Percentiles rank a stretch among this genome's conserved stretches.
Evolutionary conservation across 805 yeast species (phyloP).

Genomic region (Lachancea quebecensis): DNA sequence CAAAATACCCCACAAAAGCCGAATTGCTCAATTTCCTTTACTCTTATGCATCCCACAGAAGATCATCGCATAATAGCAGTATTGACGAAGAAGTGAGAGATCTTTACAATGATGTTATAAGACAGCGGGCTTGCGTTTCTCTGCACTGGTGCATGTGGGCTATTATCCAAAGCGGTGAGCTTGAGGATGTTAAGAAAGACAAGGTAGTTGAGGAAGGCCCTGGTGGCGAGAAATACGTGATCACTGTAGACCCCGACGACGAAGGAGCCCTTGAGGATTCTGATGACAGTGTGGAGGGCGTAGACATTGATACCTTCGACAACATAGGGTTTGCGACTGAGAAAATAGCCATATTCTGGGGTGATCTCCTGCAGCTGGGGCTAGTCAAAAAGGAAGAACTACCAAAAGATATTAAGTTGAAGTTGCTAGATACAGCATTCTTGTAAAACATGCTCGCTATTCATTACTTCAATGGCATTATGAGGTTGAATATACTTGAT

Average conservation of each 20-base stretch:
- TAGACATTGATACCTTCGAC: conserved; percentile 62
- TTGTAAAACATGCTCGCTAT: not conserved
- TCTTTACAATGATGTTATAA: conserved; percentile 56
- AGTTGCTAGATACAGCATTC: conserved; percentile 4
- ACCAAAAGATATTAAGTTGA: not conserved
- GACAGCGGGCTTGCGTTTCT: conserved; percentile 78
- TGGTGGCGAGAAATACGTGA: conserved; percentile 44
- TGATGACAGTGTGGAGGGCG: conserved; percentile 26
- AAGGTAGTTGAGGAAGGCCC: conserved; percentile 44
- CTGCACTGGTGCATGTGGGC: conserved; percentile 92
- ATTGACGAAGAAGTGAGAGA: conserved; percentile 42
- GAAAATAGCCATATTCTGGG: conserved; percentile 66
- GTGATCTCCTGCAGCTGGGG: conserved; percentile 62
- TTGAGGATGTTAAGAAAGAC: conserved; percentile 14
- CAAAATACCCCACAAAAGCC: conserved; percentile 57
- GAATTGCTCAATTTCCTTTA: conserved; percentile 66
- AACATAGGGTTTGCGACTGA: conserved; percentile 69
- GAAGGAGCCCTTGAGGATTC: conserved; percentile 24
- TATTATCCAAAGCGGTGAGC: conserved; percentile 61
- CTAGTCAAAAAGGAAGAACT: conserved; percentile 33
- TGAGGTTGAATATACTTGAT: too few species aligned
- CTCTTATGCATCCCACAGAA: conserved; percentile 65
- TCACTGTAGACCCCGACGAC: conserved; percentile 25
- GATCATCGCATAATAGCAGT: conserved; percentile 22
- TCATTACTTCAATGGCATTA: too few species aligned